phyloP scores from a whole-genome alignment of 2,329 filamentous ascomycete species.

The Aspergillus niger region DNA sequence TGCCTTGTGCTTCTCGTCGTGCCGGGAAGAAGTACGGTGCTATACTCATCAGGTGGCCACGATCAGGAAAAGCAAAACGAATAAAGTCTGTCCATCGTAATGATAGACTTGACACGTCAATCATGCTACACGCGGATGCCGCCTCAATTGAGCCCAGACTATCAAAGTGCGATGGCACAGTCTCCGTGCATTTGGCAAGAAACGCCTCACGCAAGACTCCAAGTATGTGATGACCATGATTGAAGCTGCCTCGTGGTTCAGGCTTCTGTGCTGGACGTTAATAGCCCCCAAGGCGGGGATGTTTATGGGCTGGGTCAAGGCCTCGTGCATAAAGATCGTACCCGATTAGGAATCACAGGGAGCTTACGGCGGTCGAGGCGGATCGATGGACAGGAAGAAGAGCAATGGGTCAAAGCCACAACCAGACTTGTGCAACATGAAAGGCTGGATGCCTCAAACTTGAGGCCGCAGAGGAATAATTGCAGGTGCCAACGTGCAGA shows the following conservation, averaged over 20 bases:
- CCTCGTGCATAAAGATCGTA: background rate
- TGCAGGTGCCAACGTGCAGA: slow-evolving; percentile 26
- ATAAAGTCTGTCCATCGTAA: background rate
- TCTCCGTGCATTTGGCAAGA: slow-evolving; percentile 17
- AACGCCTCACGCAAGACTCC: slow-evolving; percentile 1
- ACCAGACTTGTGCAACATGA: slow-evolving; percentile 4
- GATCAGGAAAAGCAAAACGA: background rate
- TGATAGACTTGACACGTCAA: slow-evolving; percentile 23
- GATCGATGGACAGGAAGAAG: background rate
- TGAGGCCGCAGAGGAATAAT: slow-evolving; percentile 13
- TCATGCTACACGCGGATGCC: slow-evolving; percentile 4
- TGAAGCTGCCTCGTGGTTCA: slow-evolving; percentile 1
- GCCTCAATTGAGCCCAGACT: slow-evolving; percentile 9
- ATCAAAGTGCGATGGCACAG: slow-evolving; percentile 18
- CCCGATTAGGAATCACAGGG: slow-evolving; percentile 1
- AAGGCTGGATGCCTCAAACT: slow-evolving; percentile 10
- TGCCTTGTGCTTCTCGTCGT: background rate
- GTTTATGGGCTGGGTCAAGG: background rate
- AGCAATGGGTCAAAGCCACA: slow-evolving; percentile 1
- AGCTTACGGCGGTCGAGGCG: background rate
- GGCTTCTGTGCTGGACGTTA: background rate
- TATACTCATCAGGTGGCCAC: background rate
- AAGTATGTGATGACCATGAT: slow-evolving; percentile 2
- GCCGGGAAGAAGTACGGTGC: background rate
- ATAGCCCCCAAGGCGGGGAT: slow-evolving; percentile 7